Evolutionary conservation across 495 filamentous ascomycete genomes (phyloP).

Genomic region (Chaetomium tenue): DNA sequence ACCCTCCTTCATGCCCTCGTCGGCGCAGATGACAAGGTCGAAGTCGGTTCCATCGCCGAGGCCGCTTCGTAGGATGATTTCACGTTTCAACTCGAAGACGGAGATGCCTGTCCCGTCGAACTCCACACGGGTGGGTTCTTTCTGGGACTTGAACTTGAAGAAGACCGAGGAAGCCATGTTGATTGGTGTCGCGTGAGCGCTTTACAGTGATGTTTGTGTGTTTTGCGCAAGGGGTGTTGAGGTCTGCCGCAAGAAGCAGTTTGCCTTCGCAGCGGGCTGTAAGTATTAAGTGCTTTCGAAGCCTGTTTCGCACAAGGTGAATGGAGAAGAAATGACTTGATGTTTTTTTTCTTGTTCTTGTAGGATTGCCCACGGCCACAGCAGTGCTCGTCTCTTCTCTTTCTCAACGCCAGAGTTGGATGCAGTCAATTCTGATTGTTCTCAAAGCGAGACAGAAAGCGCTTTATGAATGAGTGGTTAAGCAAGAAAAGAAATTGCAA

Average conservation of each 20-base stretch:
- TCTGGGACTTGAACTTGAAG: slow-evolving; percentile 99
- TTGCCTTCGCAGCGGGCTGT: slow-evolving; percentile 17
- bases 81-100: slow-evolving; percentile 96
- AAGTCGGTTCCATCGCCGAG: slow-evolving; percentile 96
- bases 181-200: slow-evolving; percentile 23
- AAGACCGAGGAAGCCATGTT: slow-evolving; percentile 97
- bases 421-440: slow-evolving; percentile 59
- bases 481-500: slow-evolving; percentile 35
- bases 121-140: slow-evolving; percentile 87
- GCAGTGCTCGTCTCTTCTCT: slow-evolving; percentile 32
- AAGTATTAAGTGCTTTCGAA: slow-evolving; percentile 23
- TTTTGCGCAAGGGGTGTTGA: neutral
- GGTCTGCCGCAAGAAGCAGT: neutral
- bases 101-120: slow-evolving; percentile 99
- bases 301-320: slow-evolving; percentile 37
- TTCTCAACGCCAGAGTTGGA: slow-evolving; percentile 46
- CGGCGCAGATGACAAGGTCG: slow-evolving; percentile 87
- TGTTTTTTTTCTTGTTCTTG: slow-evolving; percentile 34
- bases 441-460: slow-evolving; percentile 45
- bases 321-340: slow-evolving; percentile 37
- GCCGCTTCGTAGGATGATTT: slow-evolving; percentile 91
- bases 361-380: slow-evolving; percentile 20
- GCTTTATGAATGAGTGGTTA: slow-evolving; percentile 36
- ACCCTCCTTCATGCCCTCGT: slow-evolving; percentile 86
- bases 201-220: slow-evolving; percentile 13